Evolutionary conservation across 176 grass and related monocot genomes (phyloP), one percentile per base, ranked within the genome.

Genomic region (Luzula sylvatica): DNA sequence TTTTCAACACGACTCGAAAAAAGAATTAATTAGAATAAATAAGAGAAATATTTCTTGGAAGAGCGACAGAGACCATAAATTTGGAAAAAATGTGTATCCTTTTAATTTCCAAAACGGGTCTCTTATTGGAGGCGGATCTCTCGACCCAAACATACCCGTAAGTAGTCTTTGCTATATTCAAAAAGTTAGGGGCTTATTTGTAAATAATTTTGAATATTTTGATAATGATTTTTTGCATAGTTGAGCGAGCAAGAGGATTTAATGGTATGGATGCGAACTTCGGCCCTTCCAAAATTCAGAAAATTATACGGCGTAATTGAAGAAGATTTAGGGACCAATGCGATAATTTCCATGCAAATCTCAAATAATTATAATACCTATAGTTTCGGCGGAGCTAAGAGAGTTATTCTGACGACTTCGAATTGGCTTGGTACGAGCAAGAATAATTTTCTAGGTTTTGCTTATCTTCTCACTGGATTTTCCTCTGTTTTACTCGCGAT

Each of bases 81-180:
- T 90, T 80, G 85, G 92, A 53, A 90, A 86, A 50, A 20, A 90
- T 90, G 78, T 98, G 13, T 80, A 87, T 73, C 85, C 92, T 56
- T 83, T 88, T 53, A 90, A 98, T 58, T 98, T 90, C 76, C 92
- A 90, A 65, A 90, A 98, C 74, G 85, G 81, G 48, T 78, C 77
- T 46, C 61, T 98, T 17, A 98, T 90, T 50, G 92, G 92, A 43
- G 92, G 85, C 28, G 81, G 74, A 19, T 86, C 64, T 60, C 92
- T 98, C 35, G 68, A 87, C 14, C 92, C 85, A 38, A 47, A 52
- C 38, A 26, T 90, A 24, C 85, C 92, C 6, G 92, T 95, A 68
- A 86, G 80, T 86, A 53, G 25, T 23, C 5, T 7, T 1, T 70
- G 50, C 41, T 42, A 7, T n/a, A n/a, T n/a, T n/a, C n/a, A n/a